Base-by-base conservation (phyloP, 139 green algal genomes). In the Mychonastes homosphaera region DNA sequence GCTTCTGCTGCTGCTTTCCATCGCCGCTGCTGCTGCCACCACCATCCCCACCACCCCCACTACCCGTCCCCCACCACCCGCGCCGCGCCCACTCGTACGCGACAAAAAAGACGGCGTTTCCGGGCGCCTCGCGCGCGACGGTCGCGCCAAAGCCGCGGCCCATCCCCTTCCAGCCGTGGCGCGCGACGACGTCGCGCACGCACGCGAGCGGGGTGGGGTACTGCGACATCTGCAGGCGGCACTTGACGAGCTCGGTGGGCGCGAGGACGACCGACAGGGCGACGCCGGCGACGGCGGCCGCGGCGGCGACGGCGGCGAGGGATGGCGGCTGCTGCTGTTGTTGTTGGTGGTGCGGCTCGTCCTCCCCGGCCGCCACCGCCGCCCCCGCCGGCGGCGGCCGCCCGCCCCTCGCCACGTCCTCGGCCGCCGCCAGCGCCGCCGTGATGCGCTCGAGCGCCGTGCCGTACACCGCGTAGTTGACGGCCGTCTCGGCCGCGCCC, bases 91-190 rank as follows among this genome's bases (percentile, higher is more conserved):
- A 68, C 56, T 83, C 72, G 48, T 93, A 93, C 10, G 51, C 46
- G 4, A 59, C 69, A 35, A 93, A 93, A 56, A 89, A 87, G 0
- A 88, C 29, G 4, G 81, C 75, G 28, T 93, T 93, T n/a, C 84
- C 83, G 0, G 79, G 79, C 9, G 86, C 63, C 52, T 93, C 85
- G 2, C 85, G 36, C 0, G 53, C 62, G 30, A 91, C 55, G 3
- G 85, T 93, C 21, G 74, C 74, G 3, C 55, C 51, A 12, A 92
- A 59, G 12, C 85, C 85, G 0, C 85, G 70, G 1, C 44, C 62
- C 32, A 93, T 47, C 3, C 83, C 83, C 12, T 63, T 28, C 24
- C 64, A 24, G 3, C 81, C 83, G 49, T 93, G 79, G 1, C 24
- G 59, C 34, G 23, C 21, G 8, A 86, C n/a, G 0, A 72, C 50